phyloP scores from a whole-genome alignment of 2,329 filamentous ascomycete species.

The Aspergillus bombycis region DNA sequence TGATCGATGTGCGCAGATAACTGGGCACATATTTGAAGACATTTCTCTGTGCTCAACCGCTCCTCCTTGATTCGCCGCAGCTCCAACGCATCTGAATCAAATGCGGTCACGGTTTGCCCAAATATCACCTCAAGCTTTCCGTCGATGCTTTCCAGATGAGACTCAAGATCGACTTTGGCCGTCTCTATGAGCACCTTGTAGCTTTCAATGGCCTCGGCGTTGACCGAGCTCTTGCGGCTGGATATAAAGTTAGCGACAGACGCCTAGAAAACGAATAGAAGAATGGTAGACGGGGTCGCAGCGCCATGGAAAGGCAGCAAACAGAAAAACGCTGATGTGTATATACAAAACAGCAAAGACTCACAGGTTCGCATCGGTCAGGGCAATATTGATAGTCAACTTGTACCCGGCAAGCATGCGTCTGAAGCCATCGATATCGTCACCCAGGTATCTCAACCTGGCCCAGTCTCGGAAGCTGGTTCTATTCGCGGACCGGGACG shows the following conservation, averaged over 20 bases:
- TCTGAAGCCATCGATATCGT: not conserved
- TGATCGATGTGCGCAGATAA: not conserved
- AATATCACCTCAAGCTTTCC: not conserved
- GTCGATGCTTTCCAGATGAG: not conserved
- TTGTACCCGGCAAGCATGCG: not conserved
- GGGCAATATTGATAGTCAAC: not conserved
- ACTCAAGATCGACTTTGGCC: not conserved
- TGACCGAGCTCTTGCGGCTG: not conserved
- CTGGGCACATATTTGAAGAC: not conserved
- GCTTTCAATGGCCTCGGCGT: not conserved
- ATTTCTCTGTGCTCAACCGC: not conserved
- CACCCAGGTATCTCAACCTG: not conserved
- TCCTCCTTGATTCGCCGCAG: not conserved
- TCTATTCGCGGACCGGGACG: not conserved
- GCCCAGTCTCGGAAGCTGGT: not conserved
- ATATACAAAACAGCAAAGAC: not conserved
- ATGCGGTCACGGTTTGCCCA: not conserved
- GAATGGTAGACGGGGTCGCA: too few species aligned
- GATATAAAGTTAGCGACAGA: not conserved
- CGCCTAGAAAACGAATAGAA: too few species aligned
- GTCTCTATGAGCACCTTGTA: not conserved
- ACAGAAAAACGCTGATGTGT: too few species aligned
- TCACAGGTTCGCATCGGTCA: not conserved
- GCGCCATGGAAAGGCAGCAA: too few species aligned
- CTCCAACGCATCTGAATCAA: not conserved